Evolutionary conservation across 1,284 basidiomycete species (phyloP).

Genomic region (Boletellus sp.): DNA sequence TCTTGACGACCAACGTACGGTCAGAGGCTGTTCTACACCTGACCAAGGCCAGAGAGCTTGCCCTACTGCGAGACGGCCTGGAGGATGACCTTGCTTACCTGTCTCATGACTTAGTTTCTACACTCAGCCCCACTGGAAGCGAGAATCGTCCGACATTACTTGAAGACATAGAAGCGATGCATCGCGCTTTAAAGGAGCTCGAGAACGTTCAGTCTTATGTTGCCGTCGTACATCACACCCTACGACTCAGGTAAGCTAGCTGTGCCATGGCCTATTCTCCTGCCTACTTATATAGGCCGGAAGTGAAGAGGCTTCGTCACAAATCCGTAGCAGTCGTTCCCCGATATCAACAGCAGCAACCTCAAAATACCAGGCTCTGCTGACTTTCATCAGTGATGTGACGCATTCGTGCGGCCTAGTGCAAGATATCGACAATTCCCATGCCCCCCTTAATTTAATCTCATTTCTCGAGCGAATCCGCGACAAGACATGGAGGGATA

Average conservation of each 20-base stretch:
- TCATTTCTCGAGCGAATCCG: conserved; percentile 56
- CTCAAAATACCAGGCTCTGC: conserved; percentile 57
- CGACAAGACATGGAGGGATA: conserved; percentile 70
- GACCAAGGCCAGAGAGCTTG: conserved; percentile 66
- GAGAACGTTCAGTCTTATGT: conserved; percentile 76
- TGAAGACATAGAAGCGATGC: conserved; percentile 77
- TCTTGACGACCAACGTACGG: conserved; percentile 44
- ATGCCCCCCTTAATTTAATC: conserved; percentile 49
- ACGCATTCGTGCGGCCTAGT: conserved; percentile 42
- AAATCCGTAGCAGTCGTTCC: conserved; percentile 40
- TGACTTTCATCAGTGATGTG: conserved; percentile 54
- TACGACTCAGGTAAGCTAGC: conserved; percentile 69
- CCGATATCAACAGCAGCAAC: conserved; percentile 48
- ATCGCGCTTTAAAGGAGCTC: conserved; percentile 70
- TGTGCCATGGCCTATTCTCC: conserved; percentile 10
- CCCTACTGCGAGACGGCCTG: conserved; percentile 72
- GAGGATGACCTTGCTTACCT: conserved; percentile 73
- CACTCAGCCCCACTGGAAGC: conserved; percentile 39
- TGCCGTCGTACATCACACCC: conserved; percentile 64
- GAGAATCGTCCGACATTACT: conserved; percentile 58
- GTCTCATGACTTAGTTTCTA: conserved; percentile 62
- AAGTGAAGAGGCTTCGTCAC: conserved; percentile 56
- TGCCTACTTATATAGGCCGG: conserved; percentile 14
- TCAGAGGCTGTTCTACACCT: conserved; percentile 44
- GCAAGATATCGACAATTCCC: conserved; percentile 37